Evolutionary conservation across 2,329 filamentous ascomycete species (phyloP), one percentile per base, ranked within the genome.

Genomic region (Diaporthe sp.): DNA sequence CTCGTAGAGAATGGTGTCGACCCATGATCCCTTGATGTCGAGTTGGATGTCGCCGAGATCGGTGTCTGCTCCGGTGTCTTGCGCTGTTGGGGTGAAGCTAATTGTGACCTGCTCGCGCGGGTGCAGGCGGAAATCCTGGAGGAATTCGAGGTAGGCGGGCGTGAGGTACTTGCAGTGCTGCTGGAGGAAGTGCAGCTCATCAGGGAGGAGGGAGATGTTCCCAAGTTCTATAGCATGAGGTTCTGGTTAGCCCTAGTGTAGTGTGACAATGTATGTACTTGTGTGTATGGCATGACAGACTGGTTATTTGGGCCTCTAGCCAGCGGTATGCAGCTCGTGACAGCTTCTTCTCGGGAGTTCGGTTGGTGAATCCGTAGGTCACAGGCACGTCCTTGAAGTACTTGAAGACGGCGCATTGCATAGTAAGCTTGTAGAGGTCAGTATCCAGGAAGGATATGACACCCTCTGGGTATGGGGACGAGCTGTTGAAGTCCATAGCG

Each of bases 1-100:
- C 86, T 99, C 97, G 86, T 99, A 99, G 34, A 99, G 90, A 75
- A 99, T 99, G 0, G 97, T 98, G 79, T 98, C 95, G 12, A 95
- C 90, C 97, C 97, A 99, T 73, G 92, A 88, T 13, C 97, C 97
- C 79, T 92, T 92, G 77, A 97, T 93, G 55, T 91, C 87, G 78
- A 98, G 92, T 79, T 93, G 87, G 68, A 98, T 86, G 75, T 96
- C 93, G 58, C 97, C 97, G 58, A 93, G 80, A 75, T 93, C 92
- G 3, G 91, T 87, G 67, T 93, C 92, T 55, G 88, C 87, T 31
- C 90, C 91, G 0, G 90, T 92, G 79, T 94, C 87, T 49, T 86
- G 82, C 5, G 84, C 87, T 71, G 88, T 79, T 44, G 90, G 85
- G 28, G 85, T 85, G 82, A 98, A 98, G 1, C 88, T 91, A 17